These are phyloP conservation scores for Flaveria ramosissima DNA, from an alignment of 129 eudicot species.

Conservation along the genomic window DNA sequence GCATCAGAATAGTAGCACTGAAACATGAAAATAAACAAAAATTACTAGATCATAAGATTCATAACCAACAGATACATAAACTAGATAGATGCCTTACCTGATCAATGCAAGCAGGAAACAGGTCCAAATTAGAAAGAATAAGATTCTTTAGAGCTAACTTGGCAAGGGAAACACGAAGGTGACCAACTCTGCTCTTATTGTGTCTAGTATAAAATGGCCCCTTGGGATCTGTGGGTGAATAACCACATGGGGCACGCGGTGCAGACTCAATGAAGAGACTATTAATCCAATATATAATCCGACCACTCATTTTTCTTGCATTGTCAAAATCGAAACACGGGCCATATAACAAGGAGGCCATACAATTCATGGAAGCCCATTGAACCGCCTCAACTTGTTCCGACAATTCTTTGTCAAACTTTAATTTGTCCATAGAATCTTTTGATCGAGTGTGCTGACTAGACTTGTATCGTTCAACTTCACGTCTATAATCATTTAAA, in stretches of 20 bases:
- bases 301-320: slow-evolving; percentile 93
- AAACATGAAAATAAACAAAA: background rate
- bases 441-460: slow-evolving; percentile 74
- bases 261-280: slow-evolving; percentile 85
- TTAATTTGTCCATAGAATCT: slow-evolving; percentile 75
- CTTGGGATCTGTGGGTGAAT: slow-evolving; percentile 87
- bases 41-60: slow-evolving; percentile 12
- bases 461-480: slow-evolving; percentile 85
- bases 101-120: slow-evolving; percentile 97
- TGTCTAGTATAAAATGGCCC: slow-evolving; percentile 69
- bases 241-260: slow-evolving; percentile 75
- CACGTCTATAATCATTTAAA: slow-evolving; percentile 81
- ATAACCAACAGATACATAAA: slow-evolving; percentile 5
- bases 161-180: slow-evolving; percentile 80
- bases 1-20: slow-evolving; percentile 94
- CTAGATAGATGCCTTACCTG: slow-evolving; percentile 52
- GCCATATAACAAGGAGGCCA: slow-evolving; percentile 92
- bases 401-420: slow-evolving; percentile 76
- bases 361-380: slow-evolving; percentile 95
- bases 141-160: slow-evolving; percentile 88
- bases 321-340: slow-evolving; percentile 93
- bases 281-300: slow-evolving; percentile 92
- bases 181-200: slow-evolving; percentile 62
- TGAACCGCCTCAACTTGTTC: slow-evolving; percentile 95
- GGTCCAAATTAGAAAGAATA: slow-evolving; percentile 82